A percentile compares a stretch with the other conserved stretches of the same genome.
Conservation (phyloP, 2,329 filamentous ascomycete genomes). For the Pseudocercospora macadamiae region DNA sequence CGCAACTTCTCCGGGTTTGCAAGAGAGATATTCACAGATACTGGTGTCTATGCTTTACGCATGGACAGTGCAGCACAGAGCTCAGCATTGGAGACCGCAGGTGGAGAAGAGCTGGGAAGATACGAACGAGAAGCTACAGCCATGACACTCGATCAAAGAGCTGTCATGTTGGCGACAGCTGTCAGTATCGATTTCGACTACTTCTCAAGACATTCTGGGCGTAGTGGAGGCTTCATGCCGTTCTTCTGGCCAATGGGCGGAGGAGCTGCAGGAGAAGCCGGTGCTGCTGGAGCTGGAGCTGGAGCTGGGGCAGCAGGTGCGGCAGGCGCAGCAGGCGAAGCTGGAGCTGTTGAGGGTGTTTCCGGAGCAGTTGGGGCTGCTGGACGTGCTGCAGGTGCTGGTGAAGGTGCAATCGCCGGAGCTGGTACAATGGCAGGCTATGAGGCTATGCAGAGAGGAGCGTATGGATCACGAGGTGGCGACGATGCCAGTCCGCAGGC, state of each 20-base stretch:
- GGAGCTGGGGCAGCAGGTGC: constrained; percentile 44
- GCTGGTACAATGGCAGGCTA: constrained; percentile 65
- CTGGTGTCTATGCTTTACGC: constrained; percentile 64
- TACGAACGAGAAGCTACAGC: constrained; percentile 43
- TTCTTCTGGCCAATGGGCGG: constrained; percentile 52
- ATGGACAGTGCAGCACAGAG: constrained; percentile 63
- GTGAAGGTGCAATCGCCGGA: constrained; percentile 47
- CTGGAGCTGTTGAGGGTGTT: constrained; percentile 40
- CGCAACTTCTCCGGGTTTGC: constrained; percentile 66
- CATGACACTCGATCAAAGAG: constrained; percentile 68
- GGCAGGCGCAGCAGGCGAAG: constrained; percentile 35
- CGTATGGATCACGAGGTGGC: constrained; percentile 36
- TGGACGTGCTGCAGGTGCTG: constrained; percentile 39
- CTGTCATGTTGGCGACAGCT: constrained; percentile 67
- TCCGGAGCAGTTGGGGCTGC: constrained; percentile 45
- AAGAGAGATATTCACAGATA: constrained; percentile 67
- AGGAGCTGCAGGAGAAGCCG: constrained; percentile 40
- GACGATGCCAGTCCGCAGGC: constrained; percentile 40
- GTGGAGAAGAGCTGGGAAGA: constrained; percentile 31
- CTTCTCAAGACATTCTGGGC: constrained; percentile 62
- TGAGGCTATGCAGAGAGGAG: constrained; percentile 62
- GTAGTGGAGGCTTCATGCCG: constrained; percentile 54
- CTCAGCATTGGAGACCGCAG: constrained; percentile 31
- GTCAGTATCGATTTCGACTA: constrained; percentile 70
- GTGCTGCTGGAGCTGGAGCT: constrained; percentile 40